A percentile compares a stretch with the other conserved stretches of the same genome.
These are phyloP conservation scores for Dictyostelium purpureum DNA, from an alignment of 78 protist genomes.

Conservation along the genomic window DNA sequence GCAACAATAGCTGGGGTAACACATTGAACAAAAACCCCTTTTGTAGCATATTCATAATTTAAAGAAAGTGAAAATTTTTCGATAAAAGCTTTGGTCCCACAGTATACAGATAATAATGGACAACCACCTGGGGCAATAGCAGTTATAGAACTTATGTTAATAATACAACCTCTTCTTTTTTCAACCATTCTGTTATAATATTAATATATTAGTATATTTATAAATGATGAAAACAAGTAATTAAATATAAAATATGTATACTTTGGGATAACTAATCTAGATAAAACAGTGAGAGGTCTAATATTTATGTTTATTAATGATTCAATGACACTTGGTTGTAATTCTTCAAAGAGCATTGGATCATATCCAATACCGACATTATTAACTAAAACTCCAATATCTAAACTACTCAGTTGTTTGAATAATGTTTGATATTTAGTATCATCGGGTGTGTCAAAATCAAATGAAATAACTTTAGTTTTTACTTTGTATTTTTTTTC, in stretches of 20 bases:
- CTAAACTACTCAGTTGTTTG: background rate
- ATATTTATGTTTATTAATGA: conserved; percentile 57
- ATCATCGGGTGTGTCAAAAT: background rate
- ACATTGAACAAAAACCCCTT: conserved; percentile 74
- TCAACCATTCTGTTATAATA: background rate
- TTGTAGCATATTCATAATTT: conserved; percentile 18
- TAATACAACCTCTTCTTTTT: conserved; percentile 71
- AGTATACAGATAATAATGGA: conserved; percentile 69
- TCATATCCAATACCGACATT: conserved; percentile 84
- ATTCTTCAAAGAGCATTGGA: conserved; percentile 63
- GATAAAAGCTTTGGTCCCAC: conserved; percentile 82
- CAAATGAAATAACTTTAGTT: conserved; percentile 12
- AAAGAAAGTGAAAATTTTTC: conserved; percentile 57
- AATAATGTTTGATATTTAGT: background rate
- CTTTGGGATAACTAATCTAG: conserved; percentile 22
- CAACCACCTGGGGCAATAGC: conserved; percentile 7
- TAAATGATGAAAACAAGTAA: no score
- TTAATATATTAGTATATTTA: no score
- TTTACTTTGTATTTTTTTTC: conserved; percentile 45
- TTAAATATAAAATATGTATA: background rate
- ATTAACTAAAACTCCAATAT: conserved; percentile 75
- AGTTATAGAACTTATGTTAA: conserved; percentile 66
- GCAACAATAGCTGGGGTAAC: conserved; percentile 81
- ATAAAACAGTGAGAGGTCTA: background rate
- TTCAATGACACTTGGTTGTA: conserved; percentile 21